Evolutionary conservation across 2,329 filamentous ascomycete species (phyloP).

Genomic region (Septoria petroselini): DNA sequence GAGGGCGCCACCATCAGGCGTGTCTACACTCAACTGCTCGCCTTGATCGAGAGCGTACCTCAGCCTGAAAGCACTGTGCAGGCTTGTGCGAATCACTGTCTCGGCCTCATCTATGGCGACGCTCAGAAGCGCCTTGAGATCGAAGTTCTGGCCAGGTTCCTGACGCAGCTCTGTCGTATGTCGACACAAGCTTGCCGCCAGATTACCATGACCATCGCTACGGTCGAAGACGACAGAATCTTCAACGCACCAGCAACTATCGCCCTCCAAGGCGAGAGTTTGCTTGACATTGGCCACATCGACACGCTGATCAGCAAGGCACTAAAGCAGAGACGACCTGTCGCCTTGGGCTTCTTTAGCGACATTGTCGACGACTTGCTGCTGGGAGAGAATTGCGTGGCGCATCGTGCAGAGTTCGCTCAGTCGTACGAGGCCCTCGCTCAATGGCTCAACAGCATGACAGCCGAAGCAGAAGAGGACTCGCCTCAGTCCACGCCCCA

Average conservation of each 20-base stretch:
- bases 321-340: constrained; percentile 66
- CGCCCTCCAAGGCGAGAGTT: constrained; percentile 56
- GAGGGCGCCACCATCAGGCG: constrained; percentile 55
- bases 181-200: constrained; percentile 57
- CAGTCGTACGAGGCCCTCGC: constrained; percentile 77
- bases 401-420: constrained; percentile 81
- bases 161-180: constrained; percentile 60
- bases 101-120: constrained; percentile 53
- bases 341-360: constrained; percentile 75
- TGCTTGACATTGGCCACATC: constrained; percentile 59
- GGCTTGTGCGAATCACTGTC: constrained; percentile 13
- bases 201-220: constrained; percentile 51
- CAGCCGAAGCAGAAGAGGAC: constrained; percentile 33
- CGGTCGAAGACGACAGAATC: constrained; percentile 57
- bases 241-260: constrained; percentile 62
- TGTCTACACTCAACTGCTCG: constrained; percentile 57
- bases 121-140: constrained; percentile 56
- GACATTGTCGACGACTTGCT: constrained; percentile 75
- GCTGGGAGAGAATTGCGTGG: constrained; percentile 71
- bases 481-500: constrained; percentile 5
- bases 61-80: constrained; percentile 48
- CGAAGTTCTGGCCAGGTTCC: constrained; percentile 60
- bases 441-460: constrained; percentile 74
- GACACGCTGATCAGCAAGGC: constrained; percentile 68
- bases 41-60: constrained; percentile 51